Evolutionary conservation across 768 basidiomycete species (phyloP), one percentile per base, ranked within the genome.

Genomic region (Harrya chromipes): DNA sequence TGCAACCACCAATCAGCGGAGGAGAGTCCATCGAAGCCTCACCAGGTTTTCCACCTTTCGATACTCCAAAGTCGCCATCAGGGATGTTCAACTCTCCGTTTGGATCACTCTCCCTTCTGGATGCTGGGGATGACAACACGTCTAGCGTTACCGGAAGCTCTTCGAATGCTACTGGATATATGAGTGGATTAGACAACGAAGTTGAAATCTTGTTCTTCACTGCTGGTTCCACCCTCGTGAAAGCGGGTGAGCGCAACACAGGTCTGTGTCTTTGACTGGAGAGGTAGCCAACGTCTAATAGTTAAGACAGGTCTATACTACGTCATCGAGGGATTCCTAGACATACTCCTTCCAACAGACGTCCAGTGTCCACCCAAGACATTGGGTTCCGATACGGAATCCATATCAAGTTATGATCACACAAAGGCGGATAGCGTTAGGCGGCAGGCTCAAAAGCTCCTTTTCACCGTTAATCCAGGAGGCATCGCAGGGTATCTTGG

Each of bases 401-500:
- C 73, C 26, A 64, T 66, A 64, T 58, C 67, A 19, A 63, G 71
- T 34, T 56, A 68, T n/a, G 66, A 70, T 40, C 49, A 66, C 33
- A 35, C 43, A 17, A 68, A 63, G 46, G 56, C 59, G 36, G 70
- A 68, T 27, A 36, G 35, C 9, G 35, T 66, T 43, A 71, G 64
- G 47, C 60, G 66, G 6, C 70, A 73, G 29, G 65, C 60, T 42
- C 78, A 77, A 55, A 92, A 87, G 62, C 77, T 87, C 10, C 76
- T 99, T 20, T 99, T 97, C 67, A 94, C 92, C 2, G 91, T 95
- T 20, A 97, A 95, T 62, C 90, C 94, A 13, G 97, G 97, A 49
- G 97, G 97, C 0, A 97, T 99, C 53, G 97, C 95, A 10, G 97
- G 97, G 1, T 98, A 98, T 68, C 77, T 99, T 21, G 87, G 90